Evolutionary conservation across 73 alveolate species (phyloP).

Genomic region (Uronychia binucleata): DNA sequence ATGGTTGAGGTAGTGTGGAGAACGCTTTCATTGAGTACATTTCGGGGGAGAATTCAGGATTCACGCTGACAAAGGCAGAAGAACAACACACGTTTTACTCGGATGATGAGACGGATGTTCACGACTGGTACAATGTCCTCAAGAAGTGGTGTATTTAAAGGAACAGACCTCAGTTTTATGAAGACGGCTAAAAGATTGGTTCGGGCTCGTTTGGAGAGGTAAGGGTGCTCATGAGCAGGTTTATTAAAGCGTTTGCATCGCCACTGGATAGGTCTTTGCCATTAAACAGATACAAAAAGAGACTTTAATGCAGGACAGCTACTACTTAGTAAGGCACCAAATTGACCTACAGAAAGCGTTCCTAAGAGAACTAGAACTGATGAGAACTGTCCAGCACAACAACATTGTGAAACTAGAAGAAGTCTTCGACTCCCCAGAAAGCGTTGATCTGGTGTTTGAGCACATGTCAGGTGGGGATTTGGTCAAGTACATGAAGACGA

Average conservation of each 20-base stretch:
- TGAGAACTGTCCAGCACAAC: neutral
- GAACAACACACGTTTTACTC: neutral
- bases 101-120: neutral
- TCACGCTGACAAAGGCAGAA: neutral
- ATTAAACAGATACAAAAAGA: neutral
- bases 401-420: neutral
- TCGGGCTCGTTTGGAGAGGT: neutral
- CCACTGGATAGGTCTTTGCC: neutral
- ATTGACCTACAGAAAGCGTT: neutral
- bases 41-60: neutral
- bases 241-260: neutral
- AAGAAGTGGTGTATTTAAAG: neutral
- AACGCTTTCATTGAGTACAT: neutral
- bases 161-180: neutral
- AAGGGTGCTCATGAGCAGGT: neutral
- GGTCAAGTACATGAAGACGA: neutral
- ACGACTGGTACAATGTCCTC: neutral
- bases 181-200: neutral
- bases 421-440: neutral
- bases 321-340: neutral
- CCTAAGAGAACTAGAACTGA: neutral
- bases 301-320: neutral
- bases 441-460: neutral
- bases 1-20: too few relatives aligned
- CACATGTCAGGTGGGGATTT: neutral